These are phyloP conservation scores for Pseudogymnoascus sp. DNA, from an alignment of 2,329 filamentous ascomycete genomes.

Conservation along the genomic window DNA sequence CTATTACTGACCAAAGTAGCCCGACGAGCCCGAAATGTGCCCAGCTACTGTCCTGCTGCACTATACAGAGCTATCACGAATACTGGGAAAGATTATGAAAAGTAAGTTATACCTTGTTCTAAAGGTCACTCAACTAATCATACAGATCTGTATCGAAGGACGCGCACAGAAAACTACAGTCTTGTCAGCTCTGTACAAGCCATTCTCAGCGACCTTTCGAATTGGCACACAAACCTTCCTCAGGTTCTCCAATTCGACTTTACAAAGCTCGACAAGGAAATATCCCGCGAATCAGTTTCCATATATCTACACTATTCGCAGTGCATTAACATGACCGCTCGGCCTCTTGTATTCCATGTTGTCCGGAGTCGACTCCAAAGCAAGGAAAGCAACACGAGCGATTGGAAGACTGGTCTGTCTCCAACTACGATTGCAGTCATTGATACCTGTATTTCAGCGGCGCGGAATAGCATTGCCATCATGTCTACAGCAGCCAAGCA, in stretches of 20 bases:
- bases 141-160: slow-evolving; percentile 41
- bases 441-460: slow-evolving; percentile 44
- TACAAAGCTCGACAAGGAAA: slow-evolving; percentile 32
- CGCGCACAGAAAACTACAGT: slow-evolving; percentile 38
- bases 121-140: slow-evolving; percentile 10
- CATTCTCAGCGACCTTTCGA: slow-evolving; percentile 42
- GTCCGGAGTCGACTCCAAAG: slow-evolving; percentile 40
- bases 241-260: slow-evolving; percentile 42
- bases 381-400: slow-evolving; percentile 29
- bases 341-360: slow-evolving; percentile 46
- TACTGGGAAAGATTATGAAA: slow-evolving; percentile 42
- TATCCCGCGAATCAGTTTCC: slow-evolving; percentile 43
- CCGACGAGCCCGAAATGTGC: slow-evolving; percentile 34
- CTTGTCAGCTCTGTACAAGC: slow-evolving; percentile 43
- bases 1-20: slow-evolving; percentile 3
- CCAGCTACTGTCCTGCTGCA: slow-evolving; percentile 41
- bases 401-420: slow-evolving; percentile 42
- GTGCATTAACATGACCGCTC: slow-evolving; percentile 49
- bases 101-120: slow-evolving; percentile 17
- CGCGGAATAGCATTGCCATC: slow-evolving; percentile 40
- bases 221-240: slow-evolving; percentile 43
- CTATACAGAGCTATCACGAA: slow-evolving; percentile 46
- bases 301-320: slow-evolving; percentile 49
- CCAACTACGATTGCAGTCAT: slow-evolving; percentile 43
- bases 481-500: slow-evolving; percentile 42